Evolutionary conservation across 1,139 yeast species (phyloP), one percentile per base, ranked within the genome.

Genomic region (Magnusiomyces fungicola): DNA sequence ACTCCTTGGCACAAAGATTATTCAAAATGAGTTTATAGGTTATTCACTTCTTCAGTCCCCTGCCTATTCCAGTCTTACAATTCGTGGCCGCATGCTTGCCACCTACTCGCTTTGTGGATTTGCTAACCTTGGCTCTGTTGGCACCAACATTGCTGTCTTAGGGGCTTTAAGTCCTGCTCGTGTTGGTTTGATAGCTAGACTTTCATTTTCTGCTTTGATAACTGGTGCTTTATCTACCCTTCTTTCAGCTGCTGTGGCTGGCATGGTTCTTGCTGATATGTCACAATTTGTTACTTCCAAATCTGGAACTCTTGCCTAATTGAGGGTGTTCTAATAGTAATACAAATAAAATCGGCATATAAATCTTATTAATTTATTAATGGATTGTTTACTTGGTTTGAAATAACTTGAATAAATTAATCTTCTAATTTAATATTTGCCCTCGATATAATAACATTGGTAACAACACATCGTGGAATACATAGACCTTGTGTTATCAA

Each of bases 81-180:
- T 70, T 50, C 74, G 85, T 65, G 79, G 79, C 44, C 72, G 71
- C 39, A 70, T 80, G 64, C 70, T 80, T 62, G 81, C 83, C 27
- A 80, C 85, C 29, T 80, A 79, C 57, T 80, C 83, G 10, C 72
- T 79, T 46, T 79, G 84, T 70, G 84, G 85, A 1, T 80, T 80
- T 63, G 76, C 83, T 40, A 80, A 80, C 65, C 69, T 80, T 53
- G 85, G 85, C 34, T 76, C 83, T 3, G 69, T 80, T 56, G 85
- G 83, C 60, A 79, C 80, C 50, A 80, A 80, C 54, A 68, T 80
- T 58, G 84, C 84, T 61, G 84, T 80, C 29, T 71, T 80, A 56
- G 75, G 78, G 55, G 73, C 80, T 49, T 67, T 80, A 57, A 80
- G 83, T 43, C 81, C 81, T 46, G 69, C 70, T 37, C 68, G 75